phyloP scores from a whole-genome alignment of 495 filamentous ascomycete species.

The Daldinia vernicosa region DNA sequence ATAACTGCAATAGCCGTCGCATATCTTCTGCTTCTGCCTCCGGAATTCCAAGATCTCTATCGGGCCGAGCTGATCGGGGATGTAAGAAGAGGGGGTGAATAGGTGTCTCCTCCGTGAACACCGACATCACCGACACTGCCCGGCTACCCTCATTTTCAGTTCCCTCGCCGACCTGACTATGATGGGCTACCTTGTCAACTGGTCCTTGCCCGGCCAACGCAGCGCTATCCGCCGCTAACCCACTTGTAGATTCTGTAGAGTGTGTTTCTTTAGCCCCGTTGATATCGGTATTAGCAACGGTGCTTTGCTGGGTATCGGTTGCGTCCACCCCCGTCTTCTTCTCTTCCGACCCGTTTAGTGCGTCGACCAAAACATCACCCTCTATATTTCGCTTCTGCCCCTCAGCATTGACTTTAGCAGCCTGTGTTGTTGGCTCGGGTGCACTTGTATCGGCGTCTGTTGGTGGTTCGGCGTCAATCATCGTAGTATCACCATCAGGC shows the following conservation, averaged over 20 bases:
- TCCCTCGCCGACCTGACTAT: constrained; percentile 20
- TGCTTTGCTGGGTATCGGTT: constrained; percentile 6
- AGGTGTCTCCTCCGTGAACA: constrained; percentile 59
- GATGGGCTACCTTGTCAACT: constrained; percentile 50
- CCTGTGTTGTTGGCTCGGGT: constrained; percentile 7
- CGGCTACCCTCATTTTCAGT: constrained; percentile 40
- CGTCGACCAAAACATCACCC: neutral
- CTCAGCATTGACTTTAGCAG: constrained; percentile 7
- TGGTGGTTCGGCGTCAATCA: constrained; percentile 37
- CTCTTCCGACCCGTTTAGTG: constrained; percentile 42
- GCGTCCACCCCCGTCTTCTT: neutral
- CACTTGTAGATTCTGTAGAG: constrained; percentile 1
- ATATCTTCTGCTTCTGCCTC: constrained; percentile 87
- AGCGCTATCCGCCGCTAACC: constrained; percentile 11
- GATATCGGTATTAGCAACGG: neutral
- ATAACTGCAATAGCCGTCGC: constrained; percentile 79
- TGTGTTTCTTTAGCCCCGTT: constrained; percentile 20
- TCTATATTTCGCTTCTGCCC: constrained; percentile 13
- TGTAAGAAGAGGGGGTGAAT: constrained; percentile 90
- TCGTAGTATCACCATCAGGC: constrained; percentile 27
- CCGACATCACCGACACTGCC: constrained; percentile 55
- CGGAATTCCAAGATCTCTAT: constrained; percentile 82
- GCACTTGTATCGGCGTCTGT: neutral
- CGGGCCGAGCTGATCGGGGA: constrained; percentile 72
- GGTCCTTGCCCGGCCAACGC: constrained; percentile 73